Conservation (phyloP, 1,284 basidiomycete species). For the Golubevia pallescens region DNA sequence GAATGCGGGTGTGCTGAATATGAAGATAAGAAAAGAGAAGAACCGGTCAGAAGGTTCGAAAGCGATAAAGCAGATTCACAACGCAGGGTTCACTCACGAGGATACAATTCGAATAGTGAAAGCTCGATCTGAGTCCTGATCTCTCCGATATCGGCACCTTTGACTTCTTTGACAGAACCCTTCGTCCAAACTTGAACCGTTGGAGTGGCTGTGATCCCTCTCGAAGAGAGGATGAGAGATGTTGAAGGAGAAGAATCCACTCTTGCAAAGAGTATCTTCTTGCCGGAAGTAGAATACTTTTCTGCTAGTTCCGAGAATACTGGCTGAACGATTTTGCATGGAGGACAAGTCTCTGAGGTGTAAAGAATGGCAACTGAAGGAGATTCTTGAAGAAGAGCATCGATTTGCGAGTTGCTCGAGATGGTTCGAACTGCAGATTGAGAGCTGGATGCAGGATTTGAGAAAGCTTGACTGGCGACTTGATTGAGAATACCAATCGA, state of each 20-base stretch:
- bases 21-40: no score
- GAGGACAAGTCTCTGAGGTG: slow-evolving; percentile 72
- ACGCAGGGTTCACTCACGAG: slow-evolving; percentile 72
- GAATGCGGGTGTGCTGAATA: slow-evolving; percentile 81
- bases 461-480: slow-evolving; percentile 70
- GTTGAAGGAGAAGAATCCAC: slow-evolving; percentile 21
- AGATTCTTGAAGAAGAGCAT: slow-evolving; percentile 30
- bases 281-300: slow-evolving; percentile 65
- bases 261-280: slow-evolving; percentile 25
- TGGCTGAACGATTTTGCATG: slow-evolving; percentile 73
- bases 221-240: slow-evolving; percentile 9
- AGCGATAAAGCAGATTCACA: not conserved
- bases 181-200: slow-evolving; percentile 76
- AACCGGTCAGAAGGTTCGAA: slow-evolving; percentile 11
- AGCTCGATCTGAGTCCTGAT: slow-evolving; percentile 75
- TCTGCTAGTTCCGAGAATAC: slow-evolving; percentile 72
- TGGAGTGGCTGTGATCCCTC: slow-evolving; percentile 77
- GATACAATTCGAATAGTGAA: slow-evolving; percentile 76
- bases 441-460: slow-evolving; percentile 68
- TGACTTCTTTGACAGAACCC: slow-evolving; percentile 69
- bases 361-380: slow-evolving; percentile 73
- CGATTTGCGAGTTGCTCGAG: slow-evolving; percentile 14
- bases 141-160: slow-evolving; percentile 75
- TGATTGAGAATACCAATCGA: slow-evolving; percentile 11
- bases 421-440: slow-evolving; percentile 65